Percentiles rank a stretch among this genome's conserved stretches.
These are phyloP conservation scores for Tetracladium marchalianum DNA, from an alignment of 495 filamentous ascomycete species.

Conservation along the genomic window DNA sequence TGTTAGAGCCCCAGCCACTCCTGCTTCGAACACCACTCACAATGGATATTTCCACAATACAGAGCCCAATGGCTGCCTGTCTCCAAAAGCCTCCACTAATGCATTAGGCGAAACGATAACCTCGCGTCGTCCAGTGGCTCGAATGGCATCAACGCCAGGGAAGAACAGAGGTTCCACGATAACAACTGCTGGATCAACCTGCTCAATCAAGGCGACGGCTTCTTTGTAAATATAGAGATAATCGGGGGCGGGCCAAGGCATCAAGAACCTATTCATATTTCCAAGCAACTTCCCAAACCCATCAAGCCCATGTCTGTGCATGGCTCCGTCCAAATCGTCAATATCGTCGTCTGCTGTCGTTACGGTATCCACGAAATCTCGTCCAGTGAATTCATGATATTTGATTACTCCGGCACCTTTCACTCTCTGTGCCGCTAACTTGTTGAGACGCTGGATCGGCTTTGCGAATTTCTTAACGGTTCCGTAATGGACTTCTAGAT, in stretches of 20 bases:
- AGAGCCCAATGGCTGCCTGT: slow-evolving; percentile 25
- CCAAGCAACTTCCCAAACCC: slow-evolving; percentile 3
- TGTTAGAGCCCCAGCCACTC: too few species aligned
- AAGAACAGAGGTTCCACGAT: slow-evolving; percentile 36
- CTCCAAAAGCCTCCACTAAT: slow-evolving; percentile 30
- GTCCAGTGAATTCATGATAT: not conserved
- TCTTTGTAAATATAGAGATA: slow-evolving; percentile 30
- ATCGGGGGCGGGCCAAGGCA: slow-evolving; percentile 31
- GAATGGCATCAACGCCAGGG: slow-evolving; percentile 34
- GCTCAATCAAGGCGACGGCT: slow-evolving; percentile 27
- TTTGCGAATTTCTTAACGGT: slow-evolving; percentile 13
- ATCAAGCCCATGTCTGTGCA: slow-evolving; percentile 6
- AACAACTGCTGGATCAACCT: slow-evolving; percentile 29
- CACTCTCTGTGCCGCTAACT: not conserved
- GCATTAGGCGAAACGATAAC: slow-evolving; percentile 28
- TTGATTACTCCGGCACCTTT: not conserved
- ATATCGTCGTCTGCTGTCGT: not conserved
- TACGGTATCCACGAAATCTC: not conserved
- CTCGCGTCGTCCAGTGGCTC: slow-evolving; percentile 16
- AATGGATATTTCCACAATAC: slow-evolving; percentile 23
- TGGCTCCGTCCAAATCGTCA: not conserved
- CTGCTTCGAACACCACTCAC: too few species aligned
- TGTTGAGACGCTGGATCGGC: slow-evolving; percentile 9
- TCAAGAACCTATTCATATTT: slow-evolving; percentile 8
- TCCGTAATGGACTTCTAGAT: slow-evolving; percentile 18